phyloP scores from a whole-genome alignment of 257 asterid genomes.

The Solanum chiquidenum region DNA sequence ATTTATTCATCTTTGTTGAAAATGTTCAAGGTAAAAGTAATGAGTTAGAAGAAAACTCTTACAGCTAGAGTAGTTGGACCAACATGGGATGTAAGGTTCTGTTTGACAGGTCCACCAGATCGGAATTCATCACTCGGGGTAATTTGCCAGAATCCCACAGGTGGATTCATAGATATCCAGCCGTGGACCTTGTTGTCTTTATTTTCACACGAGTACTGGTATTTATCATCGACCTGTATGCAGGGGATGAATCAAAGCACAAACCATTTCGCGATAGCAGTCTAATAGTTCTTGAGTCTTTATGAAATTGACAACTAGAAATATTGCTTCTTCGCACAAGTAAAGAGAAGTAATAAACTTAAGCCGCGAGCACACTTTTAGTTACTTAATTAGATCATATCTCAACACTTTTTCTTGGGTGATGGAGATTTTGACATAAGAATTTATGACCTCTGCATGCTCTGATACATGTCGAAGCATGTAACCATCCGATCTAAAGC shows the following conservation, averaged over 20 bases:
- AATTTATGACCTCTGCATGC: no score
- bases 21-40: not conserved
- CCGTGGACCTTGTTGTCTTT: conserved; percentile 65
- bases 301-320: not conserved
- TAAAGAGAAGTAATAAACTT: not conserved
- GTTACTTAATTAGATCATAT: not conserved
- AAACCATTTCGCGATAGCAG: not conserved
- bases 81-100: conserved; percentile 71
- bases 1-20: not conserved
- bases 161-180: conserved; percentile 69
- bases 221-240: conserved; percentile 75
- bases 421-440: no score
- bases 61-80: conserved; percentile 66
- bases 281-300: not conserved
- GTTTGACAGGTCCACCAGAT: conserved; percentile 70
- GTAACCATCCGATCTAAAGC: no score
- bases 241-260: not conserved
- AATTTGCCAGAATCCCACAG: conserved; percentile 81
- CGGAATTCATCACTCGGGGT: conserved; percentile 72
- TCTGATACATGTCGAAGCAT: no score
- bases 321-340: not conserved
- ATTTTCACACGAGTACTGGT: conserved; percentile 58
- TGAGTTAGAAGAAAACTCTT: conserved; percentile 3
- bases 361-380: not conserved
- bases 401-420: not conserved